Evolutionary conservation across 2,329 filamentous ascomycete species (phyloP), one percentile per base, ranked within the genome.

Genomic region (Stemphylium lycopersici): DNA sequence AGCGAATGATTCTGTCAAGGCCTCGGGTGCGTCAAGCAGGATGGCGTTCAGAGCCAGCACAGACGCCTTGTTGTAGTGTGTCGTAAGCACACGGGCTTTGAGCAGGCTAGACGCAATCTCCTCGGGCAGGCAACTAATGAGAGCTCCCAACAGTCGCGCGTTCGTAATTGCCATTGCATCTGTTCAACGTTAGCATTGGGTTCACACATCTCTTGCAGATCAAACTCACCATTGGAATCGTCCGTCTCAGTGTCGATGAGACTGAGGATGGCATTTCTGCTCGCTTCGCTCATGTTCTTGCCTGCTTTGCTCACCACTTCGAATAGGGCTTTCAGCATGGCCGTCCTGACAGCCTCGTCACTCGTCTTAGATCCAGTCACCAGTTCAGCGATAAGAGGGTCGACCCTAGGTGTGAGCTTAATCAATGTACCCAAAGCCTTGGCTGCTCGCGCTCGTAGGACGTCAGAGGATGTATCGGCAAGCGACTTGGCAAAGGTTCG

Each of bases 241-340:
- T 91, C 90, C 3, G 84, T 79, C 57, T 96, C 92, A 63, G 87
- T 87, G 73, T 98, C 95, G 68, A 99, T 97, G 43, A 99, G 81
- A 38, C 86, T 84, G 43, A 99, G 80, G 22, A 99, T 91, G n/a
- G 93, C 87, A 56, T 87, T 84, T 50, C 93, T 87, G 42, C 93
- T 97, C 18, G 87, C 80, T 68, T 98, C 95, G 66, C 90, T 93
- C 95, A 99, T 99, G 77, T 93, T 97, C 53, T 83, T 83, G 49
- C 95, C 95, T 15, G 93, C 93, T 77, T 96, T 96, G 81, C 91
- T 93, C 56, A 99, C 89, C 26, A 99, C 95, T 71, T 98, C 93
- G 71, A 96, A 97, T 40, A 99, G 79, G 3, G 95, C 95, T 80
- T 96, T 96, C 68, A 99, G 83, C 95, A 99, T 99, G 24, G 95